Evolutionary conservation across 1,284 basidiomycete species (phyloP), one percentile per base, ranked within the genome.

Genomic region (Sporisorium reilianum): DNA sequence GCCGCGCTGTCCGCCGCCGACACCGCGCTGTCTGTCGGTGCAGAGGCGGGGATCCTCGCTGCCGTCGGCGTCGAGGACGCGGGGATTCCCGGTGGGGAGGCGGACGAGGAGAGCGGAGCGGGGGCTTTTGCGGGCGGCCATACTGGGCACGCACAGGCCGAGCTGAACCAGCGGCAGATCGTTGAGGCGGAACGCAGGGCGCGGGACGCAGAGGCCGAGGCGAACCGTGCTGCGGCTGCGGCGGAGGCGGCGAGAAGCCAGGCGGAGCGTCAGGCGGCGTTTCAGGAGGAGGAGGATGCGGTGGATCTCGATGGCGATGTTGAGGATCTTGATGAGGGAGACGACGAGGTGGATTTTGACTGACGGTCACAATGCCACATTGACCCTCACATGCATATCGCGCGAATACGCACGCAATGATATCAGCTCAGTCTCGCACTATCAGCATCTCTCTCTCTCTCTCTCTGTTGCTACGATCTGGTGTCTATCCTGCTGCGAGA

Each of bases 261-360:
- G 28, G 63, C 69, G 10, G 62, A 62, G 23, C 32, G 74, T 7
- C 68, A 75, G 32, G 69, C 76, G 2, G 61, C 76, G 2, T 64
- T 75, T 25, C 66, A 72, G 40, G 57, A 66, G 8, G 69, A 75
- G 8, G 68, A 75, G 28, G 73, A 69, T 44, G 68, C 63, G 2
- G 77, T 75, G 42, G 73, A 80, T 52, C 48, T 80, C 1, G 79
- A 80, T 30, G 79, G 58, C 3, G 79, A 79, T 25, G 59, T 79
- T n/a, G 79, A 78, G 34, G 79, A 80, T 53, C 50, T 80, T 12
- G 79, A 80, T 45, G 65, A 72, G 20, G 72, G 66, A 4, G 72
- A 68, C 22, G 72, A 75, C 46, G 72, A 75, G 25, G 72, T 75
- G 1, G 72, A 75, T 45, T 75, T 64, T 58, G 72, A 75, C 45